A percentile compares a stretch with the other conserved stretches of the same genome.
Evolutionary conservation across 371 early-diverging fungal genomes (phyloP).

Genomic region (Zychaea mexicana): DNA sequence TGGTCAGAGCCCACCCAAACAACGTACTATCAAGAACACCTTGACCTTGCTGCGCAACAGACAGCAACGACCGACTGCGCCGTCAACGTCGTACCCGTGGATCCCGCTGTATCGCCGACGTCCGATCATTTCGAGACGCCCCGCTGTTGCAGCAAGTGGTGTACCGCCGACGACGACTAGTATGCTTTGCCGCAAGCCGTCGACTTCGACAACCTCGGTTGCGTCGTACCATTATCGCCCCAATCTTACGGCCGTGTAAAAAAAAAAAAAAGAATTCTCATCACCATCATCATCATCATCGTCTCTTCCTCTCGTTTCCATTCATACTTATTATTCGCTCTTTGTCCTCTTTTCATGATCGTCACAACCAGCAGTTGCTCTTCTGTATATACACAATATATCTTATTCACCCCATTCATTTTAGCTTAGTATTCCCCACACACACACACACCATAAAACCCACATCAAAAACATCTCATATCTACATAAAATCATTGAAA

Average conservation of each 20-base stretch:
- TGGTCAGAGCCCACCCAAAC: background rate
- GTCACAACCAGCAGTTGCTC: background rate
- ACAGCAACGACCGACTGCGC: slow-evolving; percentile 18
- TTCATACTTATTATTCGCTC: background rate
- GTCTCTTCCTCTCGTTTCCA: background rate
- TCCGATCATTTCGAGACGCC: slow-evolving; percentile 5
- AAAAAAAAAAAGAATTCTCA: background rate
- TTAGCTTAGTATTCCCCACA: background rate
- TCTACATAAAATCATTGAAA: background rate
- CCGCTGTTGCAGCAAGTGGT: background rate
- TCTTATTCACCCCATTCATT: background rate
- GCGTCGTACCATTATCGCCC: background rate
- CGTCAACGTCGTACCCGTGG: slow-evolving; percentile 29
- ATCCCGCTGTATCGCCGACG: slow-evolving; percentile 24
- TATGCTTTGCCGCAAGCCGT: background rate
- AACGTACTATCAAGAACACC: background rate
- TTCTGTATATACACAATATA: background rate
- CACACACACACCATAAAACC: too few species aligned
- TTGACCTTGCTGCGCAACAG: slow-evolving; percentile 10
- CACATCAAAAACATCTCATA: too few species aligned
- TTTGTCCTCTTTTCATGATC: background rate
- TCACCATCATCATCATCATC: too few species aligned
- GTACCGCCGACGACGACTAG: background rate
- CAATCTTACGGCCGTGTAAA: background rate
- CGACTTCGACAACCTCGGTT: background rate